Evolutionary conservation across 805 yeast genomes (phyloP).

Genomic region (Ogataea methylovora): DNA sequence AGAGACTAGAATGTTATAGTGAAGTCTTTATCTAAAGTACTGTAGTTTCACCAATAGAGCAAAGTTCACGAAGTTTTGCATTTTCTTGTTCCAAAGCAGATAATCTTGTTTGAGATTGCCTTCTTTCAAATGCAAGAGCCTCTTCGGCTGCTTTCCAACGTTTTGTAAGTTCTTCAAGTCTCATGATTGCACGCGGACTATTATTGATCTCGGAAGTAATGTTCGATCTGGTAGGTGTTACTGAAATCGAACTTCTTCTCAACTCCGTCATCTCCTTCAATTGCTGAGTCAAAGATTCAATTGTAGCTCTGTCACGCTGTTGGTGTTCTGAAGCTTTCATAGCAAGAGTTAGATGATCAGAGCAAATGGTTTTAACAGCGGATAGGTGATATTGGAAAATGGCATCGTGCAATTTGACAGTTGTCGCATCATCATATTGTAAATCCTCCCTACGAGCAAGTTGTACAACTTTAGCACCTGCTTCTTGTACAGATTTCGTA

Average conservation of each 20-base stretch:
- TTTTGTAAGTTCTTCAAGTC: constrained; percentile 55
- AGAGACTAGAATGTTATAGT: not conserved
- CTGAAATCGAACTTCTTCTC: not conserved
- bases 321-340: not conserved
- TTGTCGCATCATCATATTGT: constrained; percentile 16
- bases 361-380: constrained; percentile 46
- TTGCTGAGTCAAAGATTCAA: not conserved
- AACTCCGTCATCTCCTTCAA: constrained; percentile 1
- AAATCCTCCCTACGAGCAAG: constrained; percentile 24
- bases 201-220: constrained; percentile 4
- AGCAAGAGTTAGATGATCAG: not conserved
- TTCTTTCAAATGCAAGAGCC: constrained; percentile 52
- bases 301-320: no score
- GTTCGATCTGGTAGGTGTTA: not conserved
- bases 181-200: constrained; percentile 15
- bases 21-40: not conserved
- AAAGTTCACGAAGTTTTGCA: constrained; percentile 23
- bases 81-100: constrained; percentile 51
- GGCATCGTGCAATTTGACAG: constrained; percentile 26
- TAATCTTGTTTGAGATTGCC: constrained; percentile 45
- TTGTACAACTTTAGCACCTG: constrained; percentile 41
- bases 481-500: constrained; percentile 50
- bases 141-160: constrained; percentile 70
- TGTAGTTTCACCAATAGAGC: no score
- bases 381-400: constrained; percentile 42